phyloP scores from a whole-genome alignment of 1,284 basidiomycete species.

The Calocybe gambosa region DNA sequence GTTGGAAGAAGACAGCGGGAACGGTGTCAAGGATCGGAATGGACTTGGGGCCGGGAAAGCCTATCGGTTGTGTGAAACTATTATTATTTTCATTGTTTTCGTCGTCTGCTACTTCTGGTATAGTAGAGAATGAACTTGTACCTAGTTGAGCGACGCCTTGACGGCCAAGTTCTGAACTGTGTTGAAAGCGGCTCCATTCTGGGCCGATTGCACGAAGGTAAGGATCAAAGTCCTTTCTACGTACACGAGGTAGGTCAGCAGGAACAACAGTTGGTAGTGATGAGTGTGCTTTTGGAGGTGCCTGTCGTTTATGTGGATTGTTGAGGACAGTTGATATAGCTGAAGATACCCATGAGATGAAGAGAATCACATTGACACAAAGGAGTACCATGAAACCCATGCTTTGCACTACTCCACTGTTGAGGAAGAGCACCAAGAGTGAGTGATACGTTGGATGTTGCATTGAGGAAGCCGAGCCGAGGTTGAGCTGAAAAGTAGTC shows the following conservation, averaged over 20 bases:
- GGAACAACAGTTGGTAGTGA: constrained; percentile 66
- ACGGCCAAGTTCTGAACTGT: constrained; percentile 40
- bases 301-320: constrained; percentile 78
- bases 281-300: constrained; percentile 81
- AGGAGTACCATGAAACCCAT: constrained; percentile 70
- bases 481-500: constrained; percentile 45
- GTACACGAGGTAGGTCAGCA: constrained; percentile 70
- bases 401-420: constrained; percentile 75
- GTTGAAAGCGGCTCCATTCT: constrained; percentile 72
- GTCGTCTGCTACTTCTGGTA: constrained; percentile 5
- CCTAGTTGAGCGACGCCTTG: constrained; percentile 41
- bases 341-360: constrained; percentile 15
- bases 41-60: constrained; percentile 23
- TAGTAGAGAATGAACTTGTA: constrained; percentile 23
- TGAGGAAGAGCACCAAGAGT: constrained; percentile 40
- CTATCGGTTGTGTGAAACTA: constrained; percentile 17
- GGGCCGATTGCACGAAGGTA: constrained; percentile 72
- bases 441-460: constrained; percentile 35
- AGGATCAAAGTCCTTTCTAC: constrained; percentile 79
- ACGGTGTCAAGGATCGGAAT: constrained; percentile 74
- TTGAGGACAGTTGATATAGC: constrained; percentile 60
- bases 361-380: background rate
- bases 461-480: constrained; percentile 38
- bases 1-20: constrained; percentile 76
- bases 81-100: constrained; percentile 2